A percentile compares a stretch with the other conserved stretches of the same genome.
phyloP scores from a whole-genome alignment of 306 rosid species.

The Canavalia ensiformis region DNA sequence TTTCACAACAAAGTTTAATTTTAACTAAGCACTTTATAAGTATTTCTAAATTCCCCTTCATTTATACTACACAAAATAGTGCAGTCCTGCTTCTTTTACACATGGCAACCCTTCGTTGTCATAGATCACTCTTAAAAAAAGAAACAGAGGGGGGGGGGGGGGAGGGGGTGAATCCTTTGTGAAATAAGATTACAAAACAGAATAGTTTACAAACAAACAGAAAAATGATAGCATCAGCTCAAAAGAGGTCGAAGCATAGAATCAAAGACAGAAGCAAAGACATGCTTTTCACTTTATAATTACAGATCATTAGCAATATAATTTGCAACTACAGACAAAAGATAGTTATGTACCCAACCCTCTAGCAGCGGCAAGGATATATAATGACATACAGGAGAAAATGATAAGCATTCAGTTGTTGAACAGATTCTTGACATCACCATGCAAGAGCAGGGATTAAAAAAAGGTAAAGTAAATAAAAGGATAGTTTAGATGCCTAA shows the following conservation, averaged over 20 bases:
- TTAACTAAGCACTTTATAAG: neutral
- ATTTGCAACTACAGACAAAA: slow-evolving; percentile 11
- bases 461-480: neutral
- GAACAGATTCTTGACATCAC: slow-evolving; percentile 19
- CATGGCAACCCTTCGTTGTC: neutral
- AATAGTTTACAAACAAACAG: neutral
- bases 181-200: neutral
- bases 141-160: too few species aligned
- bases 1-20: neutral
- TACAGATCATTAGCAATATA: slow-evolving; percentile 16
- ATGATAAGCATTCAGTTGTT: slow-evolving; percentile 29
- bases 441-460: slow-evolving; percentile 20
- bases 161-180: neutral
- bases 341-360: neutral
- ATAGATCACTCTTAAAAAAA: neutral
- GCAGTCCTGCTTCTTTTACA: neutral
- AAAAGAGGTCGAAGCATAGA: neutral
- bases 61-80: neutral
- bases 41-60: neutral
- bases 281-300: slow-evolving; percentile 7
- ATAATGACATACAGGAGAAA: slow-evolving; percentile 3
- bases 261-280: neutral
- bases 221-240: neutral
- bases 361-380: neutral
- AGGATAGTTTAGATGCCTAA: neutral